Conservation (phyloP, 2,329 filamentous ascomycete species). For the Exophiala lecanii-corni region DNA sequence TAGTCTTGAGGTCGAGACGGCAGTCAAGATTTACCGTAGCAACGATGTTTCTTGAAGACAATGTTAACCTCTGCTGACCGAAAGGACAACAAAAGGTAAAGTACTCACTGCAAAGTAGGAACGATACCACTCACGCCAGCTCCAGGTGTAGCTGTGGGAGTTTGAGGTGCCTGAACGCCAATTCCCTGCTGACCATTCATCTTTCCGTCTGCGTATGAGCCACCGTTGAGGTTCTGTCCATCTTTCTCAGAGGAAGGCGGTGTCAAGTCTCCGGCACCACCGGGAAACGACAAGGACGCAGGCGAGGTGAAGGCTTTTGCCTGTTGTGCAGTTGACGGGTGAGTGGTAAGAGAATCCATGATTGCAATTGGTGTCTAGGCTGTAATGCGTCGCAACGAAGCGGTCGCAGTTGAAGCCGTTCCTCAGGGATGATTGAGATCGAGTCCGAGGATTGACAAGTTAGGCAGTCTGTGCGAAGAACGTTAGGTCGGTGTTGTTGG, state of each 20-base stretch:
- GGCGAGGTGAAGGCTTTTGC: slow-evolving; percentile 94
- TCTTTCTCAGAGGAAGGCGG: slow-evolving; percentile 71
- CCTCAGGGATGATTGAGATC: slow-evolving; percentile 18
- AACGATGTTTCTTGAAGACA: slow-evolving; percentile 81
- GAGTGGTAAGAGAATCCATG: slow-evolving; percentile 89
- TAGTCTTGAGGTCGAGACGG: slow-evolving; percentile 96
- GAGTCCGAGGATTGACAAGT: slow-evolving; percentile 22
- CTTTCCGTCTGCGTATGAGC: slow-evolving; percentile 43
- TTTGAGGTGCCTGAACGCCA: slow-evolving; percentile 74
- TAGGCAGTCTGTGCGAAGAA: slow-evolving; percentile 28
- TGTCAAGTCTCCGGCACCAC: slow-evolving; percentile 75
- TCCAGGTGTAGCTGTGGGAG: slow-evolving; percentile 86
- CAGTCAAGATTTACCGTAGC: slow-evolving; percentile 98
- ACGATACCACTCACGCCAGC: slow-evolving; percentile 82
- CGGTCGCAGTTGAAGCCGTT: slow-evolving; percentile 18
- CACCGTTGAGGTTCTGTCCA: slow-evolving; percentile 46
- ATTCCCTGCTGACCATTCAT: slow-evolving; percentile 54
- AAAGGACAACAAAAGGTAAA: slow-evolving; percentile 43
- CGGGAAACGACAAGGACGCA: slow-evolving; percentile 86
- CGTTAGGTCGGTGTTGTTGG: slow-evolving; percentile 1
- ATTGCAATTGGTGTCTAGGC: slow-evolving; percentile 26
- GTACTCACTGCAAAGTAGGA: slow-evolving; percentile 93
- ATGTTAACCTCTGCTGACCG: slow-evolving; percentile 48
- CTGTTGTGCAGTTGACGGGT: slow-evolving; percentile 85
- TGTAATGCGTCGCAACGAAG: slow-evolving; percentile 35